A percentile compares a stretch with the other conserved stretches of the same genome.
Conservation (phyloP, 164 flowering plant species). For the Echeveria elegans region DNA sequence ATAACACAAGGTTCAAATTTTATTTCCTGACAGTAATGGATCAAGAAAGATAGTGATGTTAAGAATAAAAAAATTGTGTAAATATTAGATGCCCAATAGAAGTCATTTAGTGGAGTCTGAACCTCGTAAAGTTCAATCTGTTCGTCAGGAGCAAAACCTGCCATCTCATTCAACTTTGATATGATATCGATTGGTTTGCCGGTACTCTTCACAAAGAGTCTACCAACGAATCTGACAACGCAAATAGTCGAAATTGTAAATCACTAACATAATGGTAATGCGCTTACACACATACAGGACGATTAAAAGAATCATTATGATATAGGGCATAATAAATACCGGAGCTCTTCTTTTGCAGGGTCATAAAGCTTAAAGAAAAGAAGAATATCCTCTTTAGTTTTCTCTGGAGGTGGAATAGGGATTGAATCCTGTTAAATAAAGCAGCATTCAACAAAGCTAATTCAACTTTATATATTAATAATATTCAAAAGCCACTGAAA, state of each 20-base stretch:
- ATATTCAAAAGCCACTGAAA: not conserved
- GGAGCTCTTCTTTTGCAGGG: slow-evolving; percentile 71
- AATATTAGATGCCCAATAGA: not conserved
- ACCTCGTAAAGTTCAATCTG: slow-evolving; percentile 11
- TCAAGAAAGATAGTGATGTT: not conserved
- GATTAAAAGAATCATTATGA: not conserved
- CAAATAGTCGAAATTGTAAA: not conserved
- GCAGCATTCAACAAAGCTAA: not conserved
- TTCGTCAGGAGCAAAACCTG: slow-evolving; percentile 9
- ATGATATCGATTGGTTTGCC: slow-evolving; percentile 10
- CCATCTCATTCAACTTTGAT: slow-evolving; percentile 9
- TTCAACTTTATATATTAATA: not conserved
- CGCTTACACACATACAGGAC: not conserved
- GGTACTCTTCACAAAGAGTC: slow-evolving; percentile 12
- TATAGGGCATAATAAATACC: slow-evolving; percentile 26
- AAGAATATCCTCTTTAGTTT: slow-evolving; percentile 75
- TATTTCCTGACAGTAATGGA: slow-evolving; percentile 43
- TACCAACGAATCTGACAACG: slow-evolving; percentile 8
- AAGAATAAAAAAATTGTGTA: not conserved
- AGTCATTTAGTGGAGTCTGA: not conserved
- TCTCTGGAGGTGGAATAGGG: slow-evolving; percentile 72
- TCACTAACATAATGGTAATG: not conserved
- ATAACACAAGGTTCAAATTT: slow-evolving; percentile 68
- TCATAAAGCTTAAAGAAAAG: slow-evolving; percentile 94
- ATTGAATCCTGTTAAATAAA: slow-evolving; percentile 44